Evolutionary conservation across 352 stramenopile genomes (phyloP), one percentile per base, ranked within the genome.

Genomic region (Phytophthora macrochlamydospora): DNA sequence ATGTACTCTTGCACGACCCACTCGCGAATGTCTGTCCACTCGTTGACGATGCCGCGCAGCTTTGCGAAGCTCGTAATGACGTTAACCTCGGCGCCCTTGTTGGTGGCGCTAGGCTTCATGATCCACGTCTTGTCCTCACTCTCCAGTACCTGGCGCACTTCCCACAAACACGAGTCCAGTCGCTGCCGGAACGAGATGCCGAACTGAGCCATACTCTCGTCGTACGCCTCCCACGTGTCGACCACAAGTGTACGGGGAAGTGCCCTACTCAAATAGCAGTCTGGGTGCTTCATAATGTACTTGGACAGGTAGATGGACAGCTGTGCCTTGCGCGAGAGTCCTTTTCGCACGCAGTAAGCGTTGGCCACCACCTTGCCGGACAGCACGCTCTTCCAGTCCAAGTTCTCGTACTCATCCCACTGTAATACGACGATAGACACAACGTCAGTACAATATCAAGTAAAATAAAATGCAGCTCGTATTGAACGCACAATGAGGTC

Each of bases 61-160:
- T 91, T 80, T 51, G 85, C 69, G 44, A 85, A 91, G 48, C 75
- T 69, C 49, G 79, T 79, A 14, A 91, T 59, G 18, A 93, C 77
- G 46, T 81, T 81, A 3, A 93, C 86, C 44, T 90, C 85, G 0
- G 79, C 81, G 7, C 82, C 85, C 63, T 91, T 91, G 75, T 93
- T 93, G 1, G 83, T 85, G 9, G 82, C 83, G 56, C 76, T 90
- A 8, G 82, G 82, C 46, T 93, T 93, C 68, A 93, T 84, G 46
- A 93, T 93, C 82, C 80, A 92, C 45, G 67, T 79, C 3, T 76
- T 76, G 14, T 61, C 58, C 30, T 81, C 67, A 7, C 57, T 64
- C 53, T 86, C 79, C n/a, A 88, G 67, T 13, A 60, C 67, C 30
- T 86, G 74, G 24, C 61, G 74, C 28, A 81, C 76, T 54, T 88